Evolutionary conservation across 306 rosid species (phyloP).

Genomic region (Trichosanthes truncata): DNA sequence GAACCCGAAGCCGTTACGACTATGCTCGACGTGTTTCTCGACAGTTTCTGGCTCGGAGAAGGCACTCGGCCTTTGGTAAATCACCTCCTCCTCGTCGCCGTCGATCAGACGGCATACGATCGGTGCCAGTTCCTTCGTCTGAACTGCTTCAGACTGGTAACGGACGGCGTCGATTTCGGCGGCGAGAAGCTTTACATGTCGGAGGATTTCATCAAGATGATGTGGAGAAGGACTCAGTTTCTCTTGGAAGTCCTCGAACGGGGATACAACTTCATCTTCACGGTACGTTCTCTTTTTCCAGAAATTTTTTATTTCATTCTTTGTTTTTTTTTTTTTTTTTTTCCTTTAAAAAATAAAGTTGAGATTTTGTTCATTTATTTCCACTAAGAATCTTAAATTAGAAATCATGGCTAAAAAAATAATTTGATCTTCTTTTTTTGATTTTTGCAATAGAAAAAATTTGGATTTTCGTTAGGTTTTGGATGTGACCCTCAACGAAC

Average conservation of each 20-base stretch:
- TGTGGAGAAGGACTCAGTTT: conserved; percentile 65
- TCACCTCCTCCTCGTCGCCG: conserved; percentile 50
- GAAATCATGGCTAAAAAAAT: too few species aligned
- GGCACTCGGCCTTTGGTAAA: conserved; percentile 34
- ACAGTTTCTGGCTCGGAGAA: conserved; percentile 67
- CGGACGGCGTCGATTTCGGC: conserved; percentile 44
- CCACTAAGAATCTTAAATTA: too few species aligned
- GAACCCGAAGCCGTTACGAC: conserved; percentile 26
- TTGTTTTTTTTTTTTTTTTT: neutral
- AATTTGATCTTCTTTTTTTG: too few species aligned
- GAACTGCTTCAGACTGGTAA: conserved; percentile 45
- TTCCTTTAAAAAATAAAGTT: neutral
- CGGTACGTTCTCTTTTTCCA: conserved; percentile 26
- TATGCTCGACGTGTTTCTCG: conserved; percentile 65
- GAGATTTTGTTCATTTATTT: neutral
- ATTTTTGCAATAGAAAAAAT: too few species aligned
- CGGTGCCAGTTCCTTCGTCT: conserved; percentile 39
- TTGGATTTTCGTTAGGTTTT: too few species aligned
- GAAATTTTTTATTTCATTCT: neutral
- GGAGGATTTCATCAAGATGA: conserved; percentile 57
- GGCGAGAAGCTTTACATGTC: conserved; percentile 70
- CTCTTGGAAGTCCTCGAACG: conserved; percentile 58
- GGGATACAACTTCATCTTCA: conserved; percentile 58
- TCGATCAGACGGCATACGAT: conserved; percentile 57
- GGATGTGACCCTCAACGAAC: too few species aligned